Base-by-base conservation (phyloP, 306 rosid genomes). In the Acacia crassicarpa region DNA sequence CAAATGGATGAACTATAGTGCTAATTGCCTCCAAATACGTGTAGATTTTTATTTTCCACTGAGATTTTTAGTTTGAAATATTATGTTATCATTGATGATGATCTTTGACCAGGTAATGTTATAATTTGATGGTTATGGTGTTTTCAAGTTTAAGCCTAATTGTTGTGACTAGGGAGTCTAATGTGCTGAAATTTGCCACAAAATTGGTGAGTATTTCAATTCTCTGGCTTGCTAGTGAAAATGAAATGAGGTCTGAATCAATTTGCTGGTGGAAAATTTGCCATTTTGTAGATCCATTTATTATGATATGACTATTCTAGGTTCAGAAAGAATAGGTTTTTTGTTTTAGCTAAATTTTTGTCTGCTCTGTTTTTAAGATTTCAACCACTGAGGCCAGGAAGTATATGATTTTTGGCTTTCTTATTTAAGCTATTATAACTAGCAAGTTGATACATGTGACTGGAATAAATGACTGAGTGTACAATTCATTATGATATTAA, bases 371-470 rank as follows among this genome's bases (percentile, higher is more conserved):
- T 73, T 56, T 32, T 80, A 38, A 59, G 87, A 78, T 67, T 83
- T 44, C 32, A 63, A 62, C n/a, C 71, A 46, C 53, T 27, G 45
- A 38, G 74, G 33, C 4, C 33, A 22, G 48, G 58, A 75, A 67
- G 67, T 35, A 71, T 76, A 78, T 70, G 70, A 51, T 75, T 74
- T 79, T 78, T 81, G 67, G 81, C 74, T 74, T 38, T 71, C 33
- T 73, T 41, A 73, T 38, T 76, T 45, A 58, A 72, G 38, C 27
- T 71, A 6, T 22, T 44, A 30, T 23, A 12, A 72, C 40, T 32
- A 20, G 11, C 51, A 25, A 22, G 69, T 13, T 46, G 59, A 72
- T 78, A 33, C 48, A 13, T 30, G 8, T 69, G 67, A 14, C 61
- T 79, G 40, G 46, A 81, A 82, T 38, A 6, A 63, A 30, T 66